Percentiles rank a stretch among this genome's conserved stretches.
Evolutionary conservation across 1,284 basidiomycete species (phyloP).

Genomic region (Gomphus bonarii): DNA sequence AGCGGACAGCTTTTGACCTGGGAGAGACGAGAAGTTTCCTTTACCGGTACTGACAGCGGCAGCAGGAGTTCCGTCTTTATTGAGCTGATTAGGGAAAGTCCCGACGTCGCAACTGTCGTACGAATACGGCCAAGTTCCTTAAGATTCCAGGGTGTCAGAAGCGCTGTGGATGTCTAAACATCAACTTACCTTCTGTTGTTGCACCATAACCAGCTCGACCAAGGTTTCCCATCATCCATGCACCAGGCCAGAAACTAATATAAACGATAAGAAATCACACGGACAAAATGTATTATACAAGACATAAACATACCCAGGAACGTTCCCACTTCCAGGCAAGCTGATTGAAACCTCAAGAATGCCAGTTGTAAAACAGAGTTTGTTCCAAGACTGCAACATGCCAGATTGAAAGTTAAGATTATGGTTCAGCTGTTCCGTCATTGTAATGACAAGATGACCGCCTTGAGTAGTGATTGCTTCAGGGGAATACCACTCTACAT

Average conservation of each 20-base stretch:
- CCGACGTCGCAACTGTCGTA: constrained; percentile 79
- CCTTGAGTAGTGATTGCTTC: constrained; percentile 53
- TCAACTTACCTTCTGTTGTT: constrained; percentile 39
- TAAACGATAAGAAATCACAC: not conserved
- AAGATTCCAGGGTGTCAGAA: not conserved
- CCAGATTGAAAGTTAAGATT: constrained; percentile 66
- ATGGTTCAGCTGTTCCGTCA: constrained; percentile 50
- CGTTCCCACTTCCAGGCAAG: constrained; percentile 61
- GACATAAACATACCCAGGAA: constrained; percentile 46
- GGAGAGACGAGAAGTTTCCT: constrained; percentile 40
- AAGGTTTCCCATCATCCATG: constrained; percentile 32
- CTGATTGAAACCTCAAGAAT: constrained; percentile 77
- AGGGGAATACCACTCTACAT: constrained; percentile 82
- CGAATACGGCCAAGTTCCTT: constrained; percentile 65
- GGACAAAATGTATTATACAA: not conserved
- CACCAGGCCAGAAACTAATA: constrained; percentile 27
- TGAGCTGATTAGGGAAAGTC: constrained; percentile 73
- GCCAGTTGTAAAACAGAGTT: constrained; percentile 89
- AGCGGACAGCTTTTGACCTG: constrained; percentile 43
- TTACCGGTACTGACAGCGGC: constrained; percentile 40
- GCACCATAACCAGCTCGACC: constrained; percentile 52
- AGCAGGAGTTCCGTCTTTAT: constrained; percentile 33
- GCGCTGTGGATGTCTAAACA: not conserved
- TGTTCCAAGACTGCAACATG: constrained; percentile 81
- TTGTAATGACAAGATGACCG: constrained; percentile 72